phyloP scores from a whole-genome alignment of 305 asterid species.

The Fraxinus xanthoxyloides region DNA sequence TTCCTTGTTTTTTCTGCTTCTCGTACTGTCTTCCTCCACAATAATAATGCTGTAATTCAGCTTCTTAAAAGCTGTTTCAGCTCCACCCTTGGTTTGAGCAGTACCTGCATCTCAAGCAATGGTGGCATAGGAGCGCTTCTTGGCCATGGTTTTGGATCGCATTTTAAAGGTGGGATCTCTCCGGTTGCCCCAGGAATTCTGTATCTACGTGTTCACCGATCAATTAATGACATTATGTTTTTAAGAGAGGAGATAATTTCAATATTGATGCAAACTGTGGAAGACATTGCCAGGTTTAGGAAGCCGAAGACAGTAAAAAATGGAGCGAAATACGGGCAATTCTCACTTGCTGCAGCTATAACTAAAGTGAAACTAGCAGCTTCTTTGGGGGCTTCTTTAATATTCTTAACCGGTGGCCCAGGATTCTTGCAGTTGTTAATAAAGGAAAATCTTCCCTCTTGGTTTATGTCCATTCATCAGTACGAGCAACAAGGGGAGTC shows the following conservation, averaged over 20 bases:
- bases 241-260: constrained; percentile 76
- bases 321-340: constrained; percentile 43
- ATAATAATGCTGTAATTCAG: constrained; percentile 85
- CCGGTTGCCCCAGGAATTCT: constrained; percentile 95
- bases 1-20: constrained; percentile 92
- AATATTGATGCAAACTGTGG: constrained; percentile 69
- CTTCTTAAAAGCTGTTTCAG: constrained; percentile 82
- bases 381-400: constrained; percentile 73
- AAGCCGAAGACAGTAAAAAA: constrained; percentile 39
- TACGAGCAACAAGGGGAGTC: constrained; percentile 37
- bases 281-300: constrained; percentile 45
- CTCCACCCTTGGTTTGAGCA: constrained; percentile 63
- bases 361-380: constrained; percentile 86
- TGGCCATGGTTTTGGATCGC: constrained; percentile 94
- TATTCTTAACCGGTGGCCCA: constrained; percentile 79
- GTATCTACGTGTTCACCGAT: constrained; percentile 75
- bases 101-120: constrained; percentile 55
- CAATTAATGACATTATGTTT: constrained; percentile 84
- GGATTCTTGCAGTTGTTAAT: constrained; percentile 77
- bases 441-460: constrained; percentile 87
- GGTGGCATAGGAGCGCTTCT: constrained; percentile 90
- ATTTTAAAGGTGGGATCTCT: constrained; percentile 83
- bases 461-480: constrained; percentile 74
- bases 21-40: constrained; percentile 89
- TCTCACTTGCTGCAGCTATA: constrained; percentile 69